Evolutionary conservation across 306 rosid genomes (phyloP), one percentile per base, ranked within the genome.

Genomic region (Prunus mongolica): DNA sequence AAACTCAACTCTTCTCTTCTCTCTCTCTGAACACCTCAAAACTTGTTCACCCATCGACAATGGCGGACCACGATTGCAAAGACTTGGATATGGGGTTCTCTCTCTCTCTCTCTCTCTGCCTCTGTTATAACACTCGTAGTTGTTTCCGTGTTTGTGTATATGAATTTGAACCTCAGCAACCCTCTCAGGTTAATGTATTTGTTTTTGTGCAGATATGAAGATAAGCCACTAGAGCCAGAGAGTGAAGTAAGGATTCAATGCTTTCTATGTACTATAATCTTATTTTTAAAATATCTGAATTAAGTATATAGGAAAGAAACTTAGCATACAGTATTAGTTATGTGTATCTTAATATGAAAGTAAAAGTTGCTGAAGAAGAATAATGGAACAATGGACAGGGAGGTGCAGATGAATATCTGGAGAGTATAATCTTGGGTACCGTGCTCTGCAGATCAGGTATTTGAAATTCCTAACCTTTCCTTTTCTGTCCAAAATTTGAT

Each of bases 381-480:
- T 49, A 45, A 71, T 64, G 74, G 57, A 58, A 62, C 77, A 60
- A 49, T 82, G 71, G 13, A 52, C 88, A 93, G 97, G 98, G 92
- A 81, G 97, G 97, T 7, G 97, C 81, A 60, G 95, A 89, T 86
- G 98, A 91, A 67, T 96, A 91, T 51, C 15, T 79, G 68, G 98
- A 90, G 5, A 89, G 87, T 81, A 71, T 52, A 77, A 95, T 95
- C 73, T 81, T 95, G 80, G 97, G 98, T 49, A 92, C 98, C 97
- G 95, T 34, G 98, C 97, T 78, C 89, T 95, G 46, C 98, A 95
- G 80, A 92, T 95, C 82, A 95, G 97, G 98, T 95, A 73, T 34
- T 11, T 45, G 51, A 30, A 19, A 46, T 78, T 69, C 54, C n/a
- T 19, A 30, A 56, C 56, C 38, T n/a, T n/a, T 9, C 62, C 13